Evolutionary conservation across 1,284 basidiomycete genomes (phyloP), one percentile per base, ranked within the genome.

Genomic region (Papiliotrema laurentii): DNA sequence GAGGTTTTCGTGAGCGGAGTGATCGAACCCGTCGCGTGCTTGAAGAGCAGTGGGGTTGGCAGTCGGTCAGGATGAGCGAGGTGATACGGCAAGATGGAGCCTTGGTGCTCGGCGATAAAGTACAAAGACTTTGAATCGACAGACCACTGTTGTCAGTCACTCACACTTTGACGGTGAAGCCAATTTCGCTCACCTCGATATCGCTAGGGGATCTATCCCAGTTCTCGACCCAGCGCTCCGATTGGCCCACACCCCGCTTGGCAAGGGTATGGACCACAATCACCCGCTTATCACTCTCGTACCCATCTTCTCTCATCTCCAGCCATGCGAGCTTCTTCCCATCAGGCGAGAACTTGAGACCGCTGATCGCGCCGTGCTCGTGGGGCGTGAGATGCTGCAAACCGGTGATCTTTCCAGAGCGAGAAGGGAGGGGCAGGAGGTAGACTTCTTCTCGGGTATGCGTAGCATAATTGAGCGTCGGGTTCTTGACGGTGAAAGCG

Each of bases 401-500:
- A 16, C n/a, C 28, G 5, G 55, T 47, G 24, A 47, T 37, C 2
- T 61, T 51, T 13, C 5, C 10, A n/a, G 5, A 10, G 26, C 11
- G 25, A 21, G 39, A 26, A 21, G 58, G 45, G 13, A 74, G 51
- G 11, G 69, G 62, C 2, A 76, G 48, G 41, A 73, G 51, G 61
- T 75, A 75, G 31, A 78, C 63, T 18, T 76, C 67, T 49, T 71
- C 65, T 18, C 76, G 66, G 2, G 77, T 77, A 58, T 78, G 77
- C 28, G 55, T 82, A 1, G 89, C 85, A 43, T 80, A 75, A 10
- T 82, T 81, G 24, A 90, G 77, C 51, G 79, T 64, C 1, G 87
- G 84, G 58, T 91, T 85, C 68, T 92, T 92, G 47, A 89, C 78
- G 2, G 88, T 88, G 63, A 92, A 85, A n/a, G 89, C 78, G 41